A percentile compares a stretch with the other conserved stretches of the same genome.
Conservation (phyloP, 2,329 filamentous ascomycete genomes). For the Fonsecaea monophora region DNA sequence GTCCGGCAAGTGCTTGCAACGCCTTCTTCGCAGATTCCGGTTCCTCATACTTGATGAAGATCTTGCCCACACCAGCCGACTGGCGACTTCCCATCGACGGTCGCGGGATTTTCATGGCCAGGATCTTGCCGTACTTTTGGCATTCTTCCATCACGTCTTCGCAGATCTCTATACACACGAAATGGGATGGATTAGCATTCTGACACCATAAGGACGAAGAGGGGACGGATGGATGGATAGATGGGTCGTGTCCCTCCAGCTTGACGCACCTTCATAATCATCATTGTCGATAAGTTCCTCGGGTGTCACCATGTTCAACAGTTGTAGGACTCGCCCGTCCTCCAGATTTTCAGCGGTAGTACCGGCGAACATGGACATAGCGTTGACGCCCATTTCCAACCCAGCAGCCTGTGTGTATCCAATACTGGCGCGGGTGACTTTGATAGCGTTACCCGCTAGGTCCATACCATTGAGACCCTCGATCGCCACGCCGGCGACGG, state of each 20-base stretch:
- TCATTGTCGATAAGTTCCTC: conserved; percentile 94
- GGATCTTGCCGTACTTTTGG: conserved; percentile 81
- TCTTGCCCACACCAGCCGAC: conserved; percentile 91
- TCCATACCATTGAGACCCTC: conserved; percentile 93
- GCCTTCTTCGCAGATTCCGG: conserved; percentile 81
- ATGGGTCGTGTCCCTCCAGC: neutral
- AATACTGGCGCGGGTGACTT: conserved; percentile 86
- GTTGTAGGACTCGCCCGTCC: conserved; percentile 81
- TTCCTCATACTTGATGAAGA: conserved; percentile 91
- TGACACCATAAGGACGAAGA: conserved; percentile 7
- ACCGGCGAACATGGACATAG: conserved; percentile 96
- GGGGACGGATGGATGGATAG: conserved; percentile 15
- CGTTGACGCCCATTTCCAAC: conserved; percentile 93
- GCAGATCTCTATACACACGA: conserved; percentile 79
- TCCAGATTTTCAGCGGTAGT: conserved; percentile 81
- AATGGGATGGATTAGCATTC: neutral
- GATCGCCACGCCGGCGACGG: conserved; percentile 79
- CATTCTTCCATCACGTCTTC: conserved; percentile 95
- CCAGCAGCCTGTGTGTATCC: conserved; percentile 91
- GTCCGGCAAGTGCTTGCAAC: conserved; percentile 84
- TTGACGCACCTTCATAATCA: conserved; percentile 81
- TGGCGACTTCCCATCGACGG: conserved; percentile 83
- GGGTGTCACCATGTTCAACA: conserved; percentile 97
- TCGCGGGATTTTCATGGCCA: conserved; percentile 91
- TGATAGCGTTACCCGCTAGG: conserved; percentile 83